Percentiles rank a stretch among this genome's conserved stretches.
phyloP scores from a whole-genome alignment of 768 basidiomycete species.

The Trametes elegans region DNA sequence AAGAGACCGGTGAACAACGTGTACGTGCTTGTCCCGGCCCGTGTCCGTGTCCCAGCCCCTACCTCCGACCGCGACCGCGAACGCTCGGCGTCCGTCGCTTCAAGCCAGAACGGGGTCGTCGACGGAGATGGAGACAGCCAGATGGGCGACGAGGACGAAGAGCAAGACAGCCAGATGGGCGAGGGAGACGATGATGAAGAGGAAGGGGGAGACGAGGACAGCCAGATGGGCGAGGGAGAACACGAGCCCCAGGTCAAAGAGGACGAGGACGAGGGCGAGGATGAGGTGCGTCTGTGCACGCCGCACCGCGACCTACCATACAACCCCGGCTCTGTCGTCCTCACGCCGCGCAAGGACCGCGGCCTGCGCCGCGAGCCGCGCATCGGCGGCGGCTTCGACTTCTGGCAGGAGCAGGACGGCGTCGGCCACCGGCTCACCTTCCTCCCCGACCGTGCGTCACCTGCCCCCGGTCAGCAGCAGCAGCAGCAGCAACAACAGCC shows the following conservation, averaged over 20 bases:
- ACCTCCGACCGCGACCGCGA: too few species aligned
- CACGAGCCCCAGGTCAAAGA: too few species aligned
- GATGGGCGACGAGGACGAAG: slow-evolving; percentile 9
- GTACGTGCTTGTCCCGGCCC: too few species aligned
- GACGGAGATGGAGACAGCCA: slow-evolving; percentile 14
- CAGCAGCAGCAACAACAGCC: neutral
- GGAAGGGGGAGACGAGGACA: slow-evolving; percentile 9
- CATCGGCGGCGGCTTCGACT: slow-evolving; percentile 3
- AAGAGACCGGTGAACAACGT: too few species aligned
- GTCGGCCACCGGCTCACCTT: slow-evolving; percentile 3
- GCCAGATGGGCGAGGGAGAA: slow-evolving; percentile 6
- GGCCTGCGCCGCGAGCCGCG: neutral
- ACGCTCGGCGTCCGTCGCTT: neutral
- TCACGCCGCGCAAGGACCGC: slow-evolving; percentile 15
- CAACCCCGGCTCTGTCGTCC: slow-evolving; percentile 18
- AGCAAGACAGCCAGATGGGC: slow-evolving; percentile 12
- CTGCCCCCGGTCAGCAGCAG: neutral
- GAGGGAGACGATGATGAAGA: too few species aligned
- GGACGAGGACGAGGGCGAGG: slow-evolving; percentile 8
- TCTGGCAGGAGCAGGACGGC: slow-evolving; percentile 6
- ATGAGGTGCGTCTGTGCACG: slow-evolving; percentile 7
- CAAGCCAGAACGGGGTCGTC: neutral
- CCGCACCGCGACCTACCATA: slow-evolving; percentile 4
- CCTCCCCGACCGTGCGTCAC: neutral
- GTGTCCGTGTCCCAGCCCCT: too few species aligned